A percentile compares a stretch with the other conserved stretches of the same genome.
These are phyloP conservation scores for Podospora bellae-mahoneyi DNA, from an alignment of 495 filamentous ascomycete species.

Conservation along the genomic window DNA sequence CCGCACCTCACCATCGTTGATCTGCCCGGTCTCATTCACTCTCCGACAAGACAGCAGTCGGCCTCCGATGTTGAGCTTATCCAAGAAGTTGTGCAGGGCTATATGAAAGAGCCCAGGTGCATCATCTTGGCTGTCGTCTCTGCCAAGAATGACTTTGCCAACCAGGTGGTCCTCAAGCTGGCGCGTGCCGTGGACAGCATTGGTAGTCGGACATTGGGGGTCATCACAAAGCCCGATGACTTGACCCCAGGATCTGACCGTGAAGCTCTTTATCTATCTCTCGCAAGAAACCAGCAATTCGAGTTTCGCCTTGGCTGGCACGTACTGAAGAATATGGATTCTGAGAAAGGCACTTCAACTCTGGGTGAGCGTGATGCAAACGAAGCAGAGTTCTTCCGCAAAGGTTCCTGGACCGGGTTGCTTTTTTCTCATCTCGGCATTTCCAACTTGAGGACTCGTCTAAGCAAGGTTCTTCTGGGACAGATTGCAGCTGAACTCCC, in stretches of 20 bases:
- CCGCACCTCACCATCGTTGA: constrained; percentile 69
- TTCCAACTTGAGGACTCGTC: constrained; percentile 42
- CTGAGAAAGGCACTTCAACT: constrained; percentile 40
- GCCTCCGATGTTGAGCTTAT: constrained; percentile 53
- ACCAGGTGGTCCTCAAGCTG: constrained; percentile 64
- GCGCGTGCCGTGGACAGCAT: constrained; percentile 70
- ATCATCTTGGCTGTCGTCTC: constrained; percentile 66
- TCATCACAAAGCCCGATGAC: constrained; percentile 80
- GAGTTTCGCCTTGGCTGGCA: constrained; percentile 69
- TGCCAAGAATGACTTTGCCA: constrained; percentile 60
- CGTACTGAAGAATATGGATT: constrained; percentile 61
- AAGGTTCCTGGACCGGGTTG: constrained; percentile 41
- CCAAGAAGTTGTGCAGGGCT: constrained; percentile 50
- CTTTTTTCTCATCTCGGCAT: constrained; percentile 42
- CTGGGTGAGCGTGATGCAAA: constrained; percentile 38
- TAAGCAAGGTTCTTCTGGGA: constrained; percentile 55
- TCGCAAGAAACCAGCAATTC: constrained; percentile 60
- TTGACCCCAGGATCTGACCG: constrained; percentile 46
- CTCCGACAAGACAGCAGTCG: constrained; percentile 47
- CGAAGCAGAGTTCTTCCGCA: constrained; percentile 44
- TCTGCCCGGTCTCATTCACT: constrained; percentile 62
- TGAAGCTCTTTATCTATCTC: constrained; percentile 50
- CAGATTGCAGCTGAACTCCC: constrained; percentile 60
- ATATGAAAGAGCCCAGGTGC: constrained; percentile 57
- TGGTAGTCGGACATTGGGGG: constrained; percentile 74